A percentile compares a stretch with the other conserved stretches of the same genome.
Evolutionary conservation across 1,139 yeast genomes (phyloP).

Genomic region (Pneumocystis canis): DNA sequence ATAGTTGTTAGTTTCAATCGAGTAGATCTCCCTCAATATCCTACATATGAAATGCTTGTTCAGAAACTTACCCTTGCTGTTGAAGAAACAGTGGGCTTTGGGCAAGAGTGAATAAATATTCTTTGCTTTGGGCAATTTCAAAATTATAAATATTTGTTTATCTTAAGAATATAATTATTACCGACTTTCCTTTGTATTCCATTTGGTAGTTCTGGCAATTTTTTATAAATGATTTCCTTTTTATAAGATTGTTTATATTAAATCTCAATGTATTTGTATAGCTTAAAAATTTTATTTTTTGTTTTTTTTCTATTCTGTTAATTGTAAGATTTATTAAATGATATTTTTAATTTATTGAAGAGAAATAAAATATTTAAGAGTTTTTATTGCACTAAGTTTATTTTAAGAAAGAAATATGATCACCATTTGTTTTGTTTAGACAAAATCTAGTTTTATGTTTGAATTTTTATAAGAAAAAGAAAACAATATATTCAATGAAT

Average conservation of each 20-base stretch:
- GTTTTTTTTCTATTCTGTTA: neutral
- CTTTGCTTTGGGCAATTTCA: neutral
- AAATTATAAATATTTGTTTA: neutral
- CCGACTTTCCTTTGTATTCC: neutral
- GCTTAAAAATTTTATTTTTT: neutral
- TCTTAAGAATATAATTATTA: neutral
- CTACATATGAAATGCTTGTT: constrained; percentile 56
- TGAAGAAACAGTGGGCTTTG: constrained; percentile 89
- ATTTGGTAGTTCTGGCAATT: neutral
- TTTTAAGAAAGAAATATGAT: no score
- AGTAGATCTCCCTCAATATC: constrained; percentile 78
- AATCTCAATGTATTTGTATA: neutral
- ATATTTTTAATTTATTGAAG: neutral
- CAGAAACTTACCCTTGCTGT: constrained; percentile 77
- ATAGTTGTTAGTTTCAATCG: constrained; percentile 89
- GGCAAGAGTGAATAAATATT: constrained; percentile 55
- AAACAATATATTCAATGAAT: neutral
- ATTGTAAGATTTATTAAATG: neutral
- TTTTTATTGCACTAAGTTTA: no score
- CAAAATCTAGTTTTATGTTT: no score
- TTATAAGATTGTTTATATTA: neutral
- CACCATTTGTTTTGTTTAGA: no score
- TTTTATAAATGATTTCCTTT: neutral
- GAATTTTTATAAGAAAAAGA: no score
- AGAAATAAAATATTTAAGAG: neutral